phyloP scores from a whole-genome alignment of 345 rosid genomes.

The Microcos paniculata region DNA sequence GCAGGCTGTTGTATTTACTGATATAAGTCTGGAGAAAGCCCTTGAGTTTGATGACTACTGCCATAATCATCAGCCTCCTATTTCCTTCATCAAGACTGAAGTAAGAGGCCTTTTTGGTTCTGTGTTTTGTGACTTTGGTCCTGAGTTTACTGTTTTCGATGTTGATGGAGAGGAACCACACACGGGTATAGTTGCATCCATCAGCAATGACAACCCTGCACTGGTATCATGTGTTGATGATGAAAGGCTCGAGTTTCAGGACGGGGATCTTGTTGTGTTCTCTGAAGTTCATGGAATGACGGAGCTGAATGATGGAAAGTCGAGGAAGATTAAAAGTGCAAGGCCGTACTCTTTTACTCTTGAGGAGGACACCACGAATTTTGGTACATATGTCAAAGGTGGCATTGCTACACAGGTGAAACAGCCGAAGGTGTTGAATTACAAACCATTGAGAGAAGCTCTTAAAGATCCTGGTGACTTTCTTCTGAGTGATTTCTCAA shows the following conservation, averaged over 20 bases:
- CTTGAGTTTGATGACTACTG: slow-evolving; percentile 78
- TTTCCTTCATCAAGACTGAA: slow-evolving; percentile 83
- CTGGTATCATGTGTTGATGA: slow-evolving; percentile 89
- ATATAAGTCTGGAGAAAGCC: slow-evolving; percentile 67
- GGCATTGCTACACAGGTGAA: slow-evolving; percentile 96
- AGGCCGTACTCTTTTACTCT: slow-evolving; percentile 86
- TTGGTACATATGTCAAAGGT: slow-evolving; percentile 72
- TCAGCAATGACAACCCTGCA: slow-evolving; percentile 79
- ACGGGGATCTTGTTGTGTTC: slow-evolving; percentile 89
- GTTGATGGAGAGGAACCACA: slow-evolving; percentile 95
- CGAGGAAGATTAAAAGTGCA: slow-evolving; percentile 79
- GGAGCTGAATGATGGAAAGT: slow-evolving; percentile 86
- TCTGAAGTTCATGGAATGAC: slow-evolving; percentile 93
- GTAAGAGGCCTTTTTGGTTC: slow-evolving; percentile 96
- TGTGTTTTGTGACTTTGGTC: slow-evolving; percentile 92
- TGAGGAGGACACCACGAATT: slow-evolving; percentile 77
- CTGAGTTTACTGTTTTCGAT: slow-evolving; percentile 80
- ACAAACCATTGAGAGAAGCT: slow-evolving; percentile 84
- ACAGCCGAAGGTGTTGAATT: slow-evolving; percentile 73
- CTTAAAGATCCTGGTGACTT: slow-evolving; percentile 88
- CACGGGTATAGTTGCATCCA: slow-evolving; percentile 88
- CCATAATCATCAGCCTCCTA: slow-evolving; percentile 77
- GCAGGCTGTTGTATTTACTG: slow-evolving; percentile 90
- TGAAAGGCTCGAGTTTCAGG: slow-evolving; percentile 92
- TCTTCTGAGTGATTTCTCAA: slow-evolving; percentile 86